phyloP scores from a whole-genome alignment of 2,329 filamentous ascomycete species.

The Exophiala oligosperma region DNA sequence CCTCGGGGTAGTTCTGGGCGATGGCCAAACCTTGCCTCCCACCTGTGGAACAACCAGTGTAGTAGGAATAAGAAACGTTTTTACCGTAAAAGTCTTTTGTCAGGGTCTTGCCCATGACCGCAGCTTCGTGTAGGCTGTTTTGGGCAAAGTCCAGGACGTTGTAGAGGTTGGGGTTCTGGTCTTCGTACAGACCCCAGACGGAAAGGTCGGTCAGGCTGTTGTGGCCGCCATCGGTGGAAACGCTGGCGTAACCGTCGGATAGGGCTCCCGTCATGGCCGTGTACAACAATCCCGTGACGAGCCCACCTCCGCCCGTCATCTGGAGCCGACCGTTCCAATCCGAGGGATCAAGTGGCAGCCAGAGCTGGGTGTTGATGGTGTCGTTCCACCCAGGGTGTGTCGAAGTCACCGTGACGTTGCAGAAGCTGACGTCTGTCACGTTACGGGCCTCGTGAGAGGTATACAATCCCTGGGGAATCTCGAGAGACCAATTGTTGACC shows the following conservation, averaged over 20 bases:
- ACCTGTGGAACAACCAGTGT: constrained; percentile 60
- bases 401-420: constrained; percentile 26
- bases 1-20: constrained; percentile 29
- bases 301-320: constrained; percentile 42
- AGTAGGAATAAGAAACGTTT: constrained; percentile 43
- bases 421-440: constrained; percentile 3
- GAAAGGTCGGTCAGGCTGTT: neutral
- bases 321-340: constrained; percentile 42
- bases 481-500: neutral
- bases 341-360: constrained; percentile 32
- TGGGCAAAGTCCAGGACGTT: constrained; percentile 38
- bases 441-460: neutral
- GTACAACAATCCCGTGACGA: constrained; percentile 1
- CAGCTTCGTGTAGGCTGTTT: constrained; percentile 36
- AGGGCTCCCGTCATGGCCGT: constrained; percentile 3
- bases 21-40: constrained; percentile 59
- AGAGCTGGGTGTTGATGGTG: constrained; percentile 41
- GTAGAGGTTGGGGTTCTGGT: constrained; percentile 36
- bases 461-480: neutral
- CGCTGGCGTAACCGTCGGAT: constrained; percentile 22
- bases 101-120: constrained; percentile 30
- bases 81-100: constrained; percentile 15
- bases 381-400: neutral
- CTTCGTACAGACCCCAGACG: constrained; percentile 6
- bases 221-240: constrained; percentile 26